Percentiles rank a stretch among this genome's conserved stretches.
phyloP scores from a whole-genome alignment of 2,329 filamentous ascomycete species.

The Arthrinium phaeospermum region DNA sequence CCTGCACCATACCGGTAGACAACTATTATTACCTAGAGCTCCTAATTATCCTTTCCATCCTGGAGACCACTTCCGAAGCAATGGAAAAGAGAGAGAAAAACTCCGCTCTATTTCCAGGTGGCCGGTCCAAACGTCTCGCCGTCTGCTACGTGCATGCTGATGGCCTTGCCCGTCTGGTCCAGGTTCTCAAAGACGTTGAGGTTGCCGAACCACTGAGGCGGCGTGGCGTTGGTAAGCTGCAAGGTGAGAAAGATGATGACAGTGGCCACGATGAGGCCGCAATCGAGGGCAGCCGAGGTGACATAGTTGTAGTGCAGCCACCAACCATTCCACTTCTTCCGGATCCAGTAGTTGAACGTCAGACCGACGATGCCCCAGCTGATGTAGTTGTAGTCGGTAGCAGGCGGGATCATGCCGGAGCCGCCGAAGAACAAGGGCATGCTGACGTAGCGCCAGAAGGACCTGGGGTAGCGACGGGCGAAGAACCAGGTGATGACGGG shows the following conservation, averaged over 20 bases:
- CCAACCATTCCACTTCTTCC: slow-evolving; percentile 38
- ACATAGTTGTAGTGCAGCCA: slow-evolving; percentile 45
- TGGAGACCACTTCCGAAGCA: neutral
- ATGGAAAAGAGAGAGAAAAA: too few relatives aligned
- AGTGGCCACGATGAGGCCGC: slow-evolving; percentile 43
- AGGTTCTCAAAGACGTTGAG: slow-evolving; percentile 43
- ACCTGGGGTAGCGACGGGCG: slow-evolving; percentile 46
- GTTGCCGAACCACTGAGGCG: slow-evolving; percentile 54
- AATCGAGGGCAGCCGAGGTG: slow-evolving; percentile 51
- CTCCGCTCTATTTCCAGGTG: slow-evolving; percentile 29
- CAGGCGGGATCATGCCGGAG: slow-evolving; percentile 40
- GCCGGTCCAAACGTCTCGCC: slow-evolving; percentile 50
- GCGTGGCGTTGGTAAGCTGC: slow-evolving; percentile 40
- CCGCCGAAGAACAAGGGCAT: slow-evolving; percentile 42
- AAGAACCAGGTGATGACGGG: slow-evolving; percentile 37
- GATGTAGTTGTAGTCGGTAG: slow-evolving; percentile 53
- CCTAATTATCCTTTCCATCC: neutral
- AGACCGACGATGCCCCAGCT: slow-evolving; percentile 47
- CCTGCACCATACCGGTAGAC: neutral
- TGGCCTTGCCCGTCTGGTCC: slow-evolving; percentile 42
- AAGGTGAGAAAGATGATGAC: slow-evolving; percentile 36
- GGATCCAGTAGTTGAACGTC: slow-evolving; percentile 38
- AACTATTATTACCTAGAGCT: neutral
- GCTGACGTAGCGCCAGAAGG: slow-evolving; percentile 40
- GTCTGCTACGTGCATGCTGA: slow-evolving; percentile 38